Evolutionary conservation across 202 grass and related monocot species (phyloP), one percentile per base, ranked within the genome.

Genomic region (Eragrostis tef): DNA sequence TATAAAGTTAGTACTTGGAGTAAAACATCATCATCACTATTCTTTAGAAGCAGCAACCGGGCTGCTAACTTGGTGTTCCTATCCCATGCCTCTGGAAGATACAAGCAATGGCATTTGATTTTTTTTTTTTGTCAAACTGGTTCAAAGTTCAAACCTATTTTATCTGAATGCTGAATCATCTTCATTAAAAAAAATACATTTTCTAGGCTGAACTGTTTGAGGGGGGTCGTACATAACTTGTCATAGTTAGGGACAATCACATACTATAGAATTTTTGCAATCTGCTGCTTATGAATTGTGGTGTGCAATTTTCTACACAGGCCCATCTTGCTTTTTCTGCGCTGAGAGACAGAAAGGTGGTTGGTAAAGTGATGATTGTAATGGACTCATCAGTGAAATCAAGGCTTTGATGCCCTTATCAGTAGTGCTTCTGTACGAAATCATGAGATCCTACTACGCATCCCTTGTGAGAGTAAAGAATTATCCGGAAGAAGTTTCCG

Each of bases 361-460:
- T 91, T 1, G 96, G 96, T 67, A 95, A 98, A 79, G 92, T 94
- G 79, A 93, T 93, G 92, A 67, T 95, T 70, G 66, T 91, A 36
- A 88, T 91, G 69, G 85, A 67, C 22, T 75, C 86, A 0, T 75
- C 64, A n/a, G 77, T 34, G 85, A 91, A 88, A 88, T 90, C 95
- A n/a, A 98, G 81, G 54, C 90, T 95, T 13, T 98, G 64, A 91
- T 73, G 36, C 65, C 36, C 36, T 76, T 39, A 39, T 44, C 2
- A 0, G 51, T 26, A 14, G 14, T 69, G 58, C 5, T 67, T 67
- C 12, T 51, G 0, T 56, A 21, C 0, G 9, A 51, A 27, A 67
- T 29, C 21, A 6, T 24, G 12, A 41, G 8, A 21, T 21, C 51
- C 11, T 45, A 34, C 17, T 57, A n/a, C 47, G 15, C 48, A 69